phyloP scores from a whole-genome alignment of 331 rosid species.

The Ulmus americana region DNA sequence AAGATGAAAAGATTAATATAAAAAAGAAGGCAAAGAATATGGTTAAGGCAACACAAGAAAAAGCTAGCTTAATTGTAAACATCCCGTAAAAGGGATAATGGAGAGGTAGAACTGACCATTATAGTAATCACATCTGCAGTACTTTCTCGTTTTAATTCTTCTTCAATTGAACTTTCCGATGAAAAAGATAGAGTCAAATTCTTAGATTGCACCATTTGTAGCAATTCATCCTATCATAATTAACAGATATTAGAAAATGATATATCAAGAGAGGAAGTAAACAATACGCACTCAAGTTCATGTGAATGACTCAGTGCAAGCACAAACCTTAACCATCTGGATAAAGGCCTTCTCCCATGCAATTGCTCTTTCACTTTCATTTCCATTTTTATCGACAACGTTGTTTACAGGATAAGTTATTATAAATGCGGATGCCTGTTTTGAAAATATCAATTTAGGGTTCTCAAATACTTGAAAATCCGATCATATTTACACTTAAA shows the following conservation, averaged over 20 bases:
- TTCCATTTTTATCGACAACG: slow-evolving; percentile 60
- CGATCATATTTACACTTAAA: neutral
- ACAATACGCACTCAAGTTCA: neutral
- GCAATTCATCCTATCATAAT: slow-evolving; percentile 63
- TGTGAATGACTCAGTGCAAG: slow-evolving; percentile 9
- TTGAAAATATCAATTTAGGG: slow-evolving; percentile 26
- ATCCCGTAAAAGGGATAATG: neutral
- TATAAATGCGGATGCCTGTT: slow-evolving; percentile 86
- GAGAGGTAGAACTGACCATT: slow-evolving; percentile 45
- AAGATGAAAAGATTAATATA: too few relatives aligned
- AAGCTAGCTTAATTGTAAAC: neutral
- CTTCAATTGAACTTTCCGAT: slow-evolving; percentile 95
- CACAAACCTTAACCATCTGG: slow-evolving; percentile 78
- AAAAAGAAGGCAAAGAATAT: slow-evolving; percentile 16
- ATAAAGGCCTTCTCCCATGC: slow-evolving; percentile 95
- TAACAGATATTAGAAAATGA: neutral
- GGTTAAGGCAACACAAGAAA: slow-evolving; percentile 12
- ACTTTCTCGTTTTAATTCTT: slow-evolving; percentile 94
- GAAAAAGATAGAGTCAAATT: slow-evolving; percentile 89
- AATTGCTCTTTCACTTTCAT: slow-evolving; percentile 61
- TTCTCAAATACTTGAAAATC: neutral
- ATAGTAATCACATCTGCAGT: slow-evolving; percentile 92
- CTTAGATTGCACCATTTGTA: slow-evolving; percentile 67
- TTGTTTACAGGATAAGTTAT: slow-evolving; percentile 87
- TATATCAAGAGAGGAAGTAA: neutral